These are phyloP conservation scores for Ajuga reptans DNA, from an alignment of 305 asterid genomes.

Conservation along the genomic window DNA sequence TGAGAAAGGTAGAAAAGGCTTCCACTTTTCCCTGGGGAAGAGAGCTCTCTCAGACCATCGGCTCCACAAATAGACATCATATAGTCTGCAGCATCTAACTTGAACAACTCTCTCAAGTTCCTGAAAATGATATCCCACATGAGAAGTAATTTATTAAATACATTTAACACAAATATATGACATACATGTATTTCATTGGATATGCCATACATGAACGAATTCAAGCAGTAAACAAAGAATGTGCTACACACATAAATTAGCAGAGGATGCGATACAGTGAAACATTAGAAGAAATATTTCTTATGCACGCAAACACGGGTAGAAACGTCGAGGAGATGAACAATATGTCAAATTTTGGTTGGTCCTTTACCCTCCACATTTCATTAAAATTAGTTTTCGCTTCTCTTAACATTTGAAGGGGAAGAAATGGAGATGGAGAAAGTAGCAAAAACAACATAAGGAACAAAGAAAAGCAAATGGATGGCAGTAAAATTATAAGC, in stretches of 20 bases:
- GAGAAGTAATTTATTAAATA: slow-evolving; percentile 18
- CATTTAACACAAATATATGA: not conserved
- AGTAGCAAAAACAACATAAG: not conserved
- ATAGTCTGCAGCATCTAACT: slow-evolving; percentile 87
- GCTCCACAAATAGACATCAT: slow-evolving; percentile 99
- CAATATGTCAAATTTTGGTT: not conserved
- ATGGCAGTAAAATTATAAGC: not conserved
- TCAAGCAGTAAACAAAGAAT: not conserved
- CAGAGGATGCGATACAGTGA: not conserved
- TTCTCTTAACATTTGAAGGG: not conserved
- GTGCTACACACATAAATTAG: slow-evolving; percentile 12
- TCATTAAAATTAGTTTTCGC: not conserved
- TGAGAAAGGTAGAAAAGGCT: slow-evolving; percentile 82
- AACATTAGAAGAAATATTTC: not conserved
- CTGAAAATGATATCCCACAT: slow-evolving; percentile 49
- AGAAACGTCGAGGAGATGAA: not conserved
- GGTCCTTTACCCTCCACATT: not conserved
- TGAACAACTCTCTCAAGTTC: slow-evolving; percentile 89
- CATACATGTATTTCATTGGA: not conserved
- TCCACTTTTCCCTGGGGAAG: slow-evolving; percentile 97
- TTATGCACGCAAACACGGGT: not conserved
- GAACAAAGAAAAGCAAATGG: not conserved
- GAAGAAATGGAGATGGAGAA: not conserved
- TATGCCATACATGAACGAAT: not conserved
- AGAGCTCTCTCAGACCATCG: slow-evolving; percentile 77